These are phyloP conservation scores for Secale cereale DNA, from an alignment of 176 grass and related monocot species.

Conservation along the genomic window DNA sequence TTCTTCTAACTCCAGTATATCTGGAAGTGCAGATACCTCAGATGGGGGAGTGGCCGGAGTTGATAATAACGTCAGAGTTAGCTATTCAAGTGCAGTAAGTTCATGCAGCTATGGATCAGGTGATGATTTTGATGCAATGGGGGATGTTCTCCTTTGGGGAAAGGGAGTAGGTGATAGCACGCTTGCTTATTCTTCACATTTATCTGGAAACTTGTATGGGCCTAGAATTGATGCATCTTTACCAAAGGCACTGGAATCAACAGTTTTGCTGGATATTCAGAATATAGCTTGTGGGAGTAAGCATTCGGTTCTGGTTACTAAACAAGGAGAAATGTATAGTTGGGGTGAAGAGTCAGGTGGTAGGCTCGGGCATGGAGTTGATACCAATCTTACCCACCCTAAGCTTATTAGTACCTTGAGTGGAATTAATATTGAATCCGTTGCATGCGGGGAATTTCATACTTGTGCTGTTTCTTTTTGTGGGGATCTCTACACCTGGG, in stretches of 20 bases:
- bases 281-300: constrained; percentile 56
- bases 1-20: constrained; percentile 50
- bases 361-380: constrained; percentile 64
- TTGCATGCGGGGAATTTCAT: constrained; percentile 74
- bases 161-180: constrained; percentile 45
- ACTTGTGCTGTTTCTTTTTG: constrained; percentile 63
- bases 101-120: constrained; percentile 65
- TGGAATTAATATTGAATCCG: constrained; percentile 47
- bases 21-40: constrained; percentile 45
- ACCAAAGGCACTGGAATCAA: constrained; percentile 63
- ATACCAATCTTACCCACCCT: constrained; percentile 54
- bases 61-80: constrained; percentile 56
- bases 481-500: constrained; percentile 80
- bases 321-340: constrained; percentile 77
- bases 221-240: constrained; percentile 42
- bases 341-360: constrained; percentile 72
- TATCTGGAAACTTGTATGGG: constrained; percentile 11
- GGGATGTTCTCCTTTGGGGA: constrained; percentile 71
- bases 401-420: constrained; percentile 54
- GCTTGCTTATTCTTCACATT: constrained; percentile 35
- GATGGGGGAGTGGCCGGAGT: constrained; percentile 38
- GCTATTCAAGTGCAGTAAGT: constrained; percentile 71
- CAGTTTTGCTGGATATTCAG: constrained; percentile 55
- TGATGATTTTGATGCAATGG: constrained; percentile 72
- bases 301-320: constrained; percentile 62